These are phyloP conservation scores for Solanum chmielewskii DNA, from an alignment of 257 asterid species.

Conservation along the genomic window DNA sequence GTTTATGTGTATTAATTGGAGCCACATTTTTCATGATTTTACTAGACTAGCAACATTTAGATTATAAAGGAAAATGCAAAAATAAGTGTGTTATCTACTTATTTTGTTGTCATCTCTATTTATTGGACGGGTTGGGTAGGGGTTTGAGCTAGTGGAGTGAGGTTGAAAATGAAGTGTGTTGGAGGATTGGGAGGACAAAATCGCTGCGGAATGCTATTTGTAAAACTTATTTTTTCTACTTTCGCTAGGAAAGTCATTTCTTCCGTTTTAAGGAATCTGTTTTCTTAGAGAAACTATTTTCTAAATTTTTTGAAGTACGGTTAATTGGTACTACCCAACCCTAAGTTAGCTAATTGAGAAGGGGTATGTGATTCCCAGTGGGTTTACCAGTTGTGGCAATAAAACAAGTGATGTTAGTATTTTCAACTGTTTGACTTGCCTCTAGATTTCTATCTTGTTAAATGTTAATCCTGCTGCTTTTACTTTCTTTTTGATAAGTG, in stretches of 20 bases:
- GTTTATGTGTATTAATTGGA: neutral
- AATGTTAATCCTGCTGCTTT: neutral
- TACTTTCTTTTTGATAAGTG: neutral
- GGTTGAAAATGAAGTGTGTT: neutral
- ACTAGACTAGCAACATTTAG: neutral
- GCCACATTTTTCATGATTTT: neutral
- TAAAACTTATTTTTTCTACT: neutral
- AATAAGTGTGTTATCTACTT: neutral
- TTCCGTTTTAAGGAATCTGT: neutral
- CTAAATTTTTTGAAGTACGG: neutral
- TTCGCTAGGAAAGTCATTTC: neutral
- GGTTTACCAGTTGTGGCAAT: neutral
- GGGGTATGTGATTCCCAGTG: neutral
- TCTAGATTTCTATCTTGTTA: neutral
- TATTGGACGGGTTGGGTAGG: neutral
- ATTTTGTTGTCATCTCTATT: neutral
- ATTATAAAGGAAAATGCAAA: neutral
- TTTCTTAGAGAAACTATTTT: neutral
- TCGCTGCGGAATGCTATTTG: neutral
- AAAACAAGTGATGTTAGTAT: neutral
- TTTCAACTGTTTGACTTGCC: neutral
- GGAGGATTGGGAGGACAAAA: neutral
- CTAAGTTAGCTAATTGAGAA: neutral
- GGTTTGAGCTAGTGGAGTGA: neutral
- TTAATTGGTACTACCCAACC: neutral